These are phyloP conservation scores for Cucumis cinereus DNA, from an alignment of 306 rosid genomes.

Conservation along the genomic window DNA sequence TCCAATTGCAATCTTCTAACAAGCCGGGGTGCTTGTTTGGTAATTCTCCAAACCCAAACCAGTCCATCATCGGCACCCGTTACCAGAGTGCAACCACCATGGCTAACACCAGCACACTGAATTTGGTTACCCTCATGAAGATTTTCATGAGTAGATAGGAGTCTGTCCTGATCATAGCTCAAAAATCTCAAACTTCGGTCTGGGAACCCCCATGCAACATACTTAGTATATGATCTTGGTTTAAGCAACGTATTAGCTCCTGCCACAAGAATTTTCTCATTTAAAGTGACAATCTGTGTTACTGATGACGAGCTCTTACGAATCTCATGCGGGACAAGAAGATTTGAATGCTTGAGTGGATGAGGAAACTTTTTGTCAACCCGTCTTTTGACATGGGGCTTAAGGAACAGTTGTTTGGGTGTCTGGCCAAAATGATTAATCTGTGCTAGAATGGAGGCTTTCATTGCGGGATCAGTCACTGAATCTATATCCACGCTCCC, in stretches of 20 bases:
- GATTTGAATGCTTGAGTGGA: constrained; percentile 76
- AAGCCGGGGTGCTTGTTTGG: constrained; percentile 52
- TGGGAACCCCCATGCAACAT: constrained; percentile 95
- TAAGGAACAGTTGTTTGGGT: constrained; percentile 88
- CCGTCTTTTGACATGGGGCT: constrained; percentile 79
- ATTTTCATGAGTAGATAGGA: constrained; percentile 93
- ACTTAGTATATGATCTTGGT: constrained; percentile 86
- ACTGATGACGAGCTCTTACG: constrained; percentile 66
- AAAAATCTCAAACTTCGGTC: constrained; percentile 91
- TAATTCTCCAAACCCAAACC: constrained; percentile 86
- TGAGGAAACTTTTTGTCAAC: constrained; percentile 74
- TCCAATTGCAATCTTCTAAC: constrained; percentile 62
- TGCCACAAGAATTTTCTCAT: constrained; percentile 77
- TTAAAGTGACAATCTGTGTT: constrained; percentile 64
- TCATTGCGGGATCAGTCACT: constrained; percentile 94
- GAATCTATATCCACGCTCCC: constrained; percentile 99
- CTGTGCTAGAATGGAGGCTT: constrained; percentile 98
- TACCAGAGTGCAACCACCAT: constrained; percentile 81
- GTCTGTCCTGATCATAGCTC: constrained; percentile 87
- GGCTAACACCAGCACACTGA: constrained; percentile 74
- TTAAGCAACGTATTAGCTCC: constrained; percentile 67
- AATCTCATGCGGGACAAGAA: constrained; percentile 68
- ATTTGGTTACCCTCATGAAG: constrained; percentile 87
- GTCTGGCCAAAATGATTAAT: constrained; percentile 99
- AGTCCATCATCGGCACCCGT: constrained; percentile 97